These are phyloP conservation scores for Sporothrix curviconia DNA, from an alignment of 2,329 filamentous ascomycete genomes.

Conservation along the genomic window DNA sequence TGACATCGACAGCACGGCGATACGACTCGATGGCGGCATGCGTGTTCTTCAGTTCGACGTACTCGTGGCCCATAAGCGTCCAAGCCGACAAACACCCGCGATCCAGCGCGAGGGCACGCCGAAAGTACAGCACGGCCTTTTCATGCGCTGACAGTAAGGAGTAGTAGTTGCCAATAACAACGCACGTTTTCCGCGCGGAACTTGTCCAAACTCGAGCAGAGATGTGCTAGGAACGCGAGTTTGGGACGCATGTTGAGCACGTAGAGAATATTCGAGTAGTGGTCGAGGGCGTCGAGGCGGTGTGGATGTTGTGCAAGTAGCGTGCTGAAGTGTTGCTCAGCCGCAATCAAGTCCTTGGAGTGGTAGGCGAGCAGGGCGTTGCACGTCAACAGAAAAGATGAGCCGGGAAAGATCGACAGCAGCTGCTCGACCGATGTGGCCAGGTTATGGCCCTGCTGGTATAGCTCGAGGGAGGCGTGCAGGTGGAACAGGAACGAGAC, in stretches of 20 bases:
- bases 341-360: constrained; percentile 68
- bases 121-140: constrained; percentile 97
- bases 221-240: constrained; percentile 83
- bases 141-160: constrained; percentile 90
- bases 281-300: constrained; percentile 82
- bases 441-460: constrained; percentile 71
- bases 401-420: constrained; percentile 75
- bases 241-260: constrained; percentile 84
- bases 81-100: constrained; percentile 87
- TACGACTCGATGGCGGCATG: constrained; percentile 98
- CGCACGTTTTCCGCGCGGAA: constrained; percentile 96
- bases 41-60: constrained; percentile 96
- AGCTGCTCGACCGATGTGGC: constrained; percentile 71
- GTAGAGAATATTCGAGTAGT: constrained; percentile 96
- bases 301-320: constrained; percentile 68
- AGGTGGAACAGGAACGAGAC: constrained; percentile 93
- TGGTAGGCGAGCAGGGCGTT: constrained; percentile 85
- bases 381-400: constrained; percentile 85
- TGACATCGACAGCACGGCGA: constrained; percentile 88
- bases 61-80: constrained; percentile 99
- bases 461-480: constrained; percentile 84
- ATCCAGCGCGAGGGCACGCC: constrained; percentile 83
- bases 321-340: constrained; percentile 65
- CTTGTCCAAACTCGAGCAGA: constrained; percentile 86
- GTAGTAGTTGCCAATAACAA: constrained; percentile 96